Evolutionary conservation across 768 basidiomycete genomes (phyloP).

Genomic region (Lactarius quietus): DNA sequence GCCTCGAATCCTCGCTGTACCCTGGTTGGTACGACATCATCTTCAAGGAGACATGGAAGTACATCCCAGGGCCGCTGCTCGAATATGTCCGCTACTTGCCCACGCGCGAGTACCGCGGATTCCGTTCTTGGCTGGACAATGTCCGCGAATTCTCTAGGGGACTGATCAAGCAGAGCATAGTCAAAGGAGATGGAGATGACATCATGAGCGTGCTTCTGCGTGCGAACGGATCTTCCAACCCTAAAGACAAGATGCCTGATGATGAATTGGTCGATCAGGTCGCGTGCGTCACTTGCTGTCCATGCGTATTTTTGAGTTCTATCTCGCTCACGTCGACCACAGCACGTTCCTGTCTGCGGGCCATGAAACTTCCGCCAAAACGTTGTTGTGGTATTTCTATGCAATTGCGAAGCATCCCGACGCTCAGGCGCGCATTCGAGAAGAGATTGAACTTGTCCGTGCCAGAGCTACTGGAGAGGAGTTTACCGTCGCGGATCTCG

Average conservation of each 20-base stretch:
- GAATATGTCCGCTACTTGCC: neutral
- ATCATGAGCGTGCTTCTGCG: slow-evolving; percentile 5
- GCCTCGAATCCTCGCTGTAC: neutral
- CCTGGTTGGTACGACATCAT: slow-evolving; percentile 8
- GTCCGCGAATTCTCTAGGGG: neutral
- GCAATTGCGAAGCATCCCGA: slow-evolving; percentile 6
- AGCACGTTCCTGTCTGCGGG: slow-evolving; percentile 3
- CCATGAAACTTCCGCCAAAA: neutral
- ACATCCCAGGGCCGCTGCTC: neutral
- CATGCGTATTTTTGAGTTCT: neutral
- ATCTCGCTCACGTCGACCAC: neutral
- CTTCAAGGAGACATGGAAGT: neutral
- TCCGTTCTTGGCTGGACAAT: neutral
- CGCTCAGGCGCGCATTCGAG: slow-evolving; percentile 12
- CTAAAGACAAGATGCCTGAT: neutral
- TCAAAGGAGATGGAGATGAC: neutral
- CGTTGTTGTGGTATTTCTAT: slow-evolving; percentile 1
- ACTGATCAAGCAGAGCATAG: neutral
- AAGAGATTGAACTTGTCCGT: slow-evolving; percentile 11
- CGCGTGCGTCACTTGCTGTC: neutral
- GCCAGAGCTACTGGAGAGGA: neutral
- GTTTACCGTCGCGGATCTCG: neutral
- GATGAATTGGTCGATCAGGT: neutral
- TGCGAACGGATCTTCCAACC: neutral
- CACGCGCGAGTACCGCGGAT: slow-evolving; percentile 1